Conservation (phyloP, 2,329 filamentous ascomycete species). For the Capronia epimyces region DNA sequence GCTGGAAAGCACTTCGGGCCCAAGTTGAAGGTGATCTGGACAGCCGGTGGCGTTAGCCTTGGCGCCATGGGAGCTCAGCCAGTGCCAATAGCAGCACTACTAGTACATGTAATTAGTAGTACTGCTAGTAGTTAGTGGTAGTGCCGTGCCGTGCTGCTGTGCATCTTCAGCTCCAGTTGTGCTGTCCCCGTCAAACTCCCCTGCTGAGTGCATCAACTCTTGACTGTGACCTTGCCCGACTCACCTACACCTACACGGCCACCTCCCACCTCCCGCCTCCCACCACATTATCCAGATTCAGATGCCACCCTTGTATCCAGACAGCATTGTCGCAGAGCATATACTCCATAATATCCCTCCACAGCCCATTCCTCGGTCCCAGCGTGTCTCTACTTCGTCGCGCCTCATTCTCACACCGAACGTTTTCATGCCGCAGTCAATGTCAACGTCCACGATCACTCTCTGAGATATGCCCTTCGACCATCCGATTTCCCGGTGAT, state of each 20-base stretch:
- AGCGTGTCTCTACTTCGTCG: not conserved
- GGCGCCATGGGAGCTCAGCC: no score
- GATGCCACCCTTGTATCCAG: not conserved
- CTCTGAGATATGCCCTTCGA: slow-evolving; percentile 16
- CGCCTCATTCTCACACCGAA: not conserved
- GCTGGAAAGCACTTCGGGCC: no score
- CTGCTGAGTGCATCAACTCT: not conserved
- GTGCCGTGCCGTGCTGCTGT: not conserved
- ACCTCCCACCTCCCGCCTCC: slow-evolving; percentile 3
- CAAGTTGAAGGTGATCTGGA: no score
- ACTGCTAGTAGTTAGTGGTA: no score
- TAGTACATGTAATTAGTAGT: not conserved
- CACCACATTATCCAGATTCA: not conserved
- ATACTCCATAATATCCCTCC: not conserved
- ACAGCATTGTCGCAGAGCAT: not conserved
- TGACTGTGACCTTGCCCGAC: not conserved
- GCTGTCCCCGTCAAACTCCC: no score
- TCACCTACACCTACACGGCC: not conserved
- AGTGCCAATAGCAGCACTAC: not conserved
- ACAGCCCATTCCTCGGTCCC: not conserved
- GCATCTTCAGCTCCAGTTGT: no score
- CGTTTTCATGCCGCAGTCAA: not conserved
- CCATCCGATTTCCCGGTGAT: slow-evolving; percentile 13
- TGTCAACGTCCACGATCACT: not conserved
- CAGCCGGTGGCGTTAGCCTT: no score